A percentile compares a stretch with the other conserved stretches of the same genome.
phyloP scores from a whole-genome alignment of 2,329 filamentous ascomycete genomes.

The Pseudocercospora eumusae region DNA sequence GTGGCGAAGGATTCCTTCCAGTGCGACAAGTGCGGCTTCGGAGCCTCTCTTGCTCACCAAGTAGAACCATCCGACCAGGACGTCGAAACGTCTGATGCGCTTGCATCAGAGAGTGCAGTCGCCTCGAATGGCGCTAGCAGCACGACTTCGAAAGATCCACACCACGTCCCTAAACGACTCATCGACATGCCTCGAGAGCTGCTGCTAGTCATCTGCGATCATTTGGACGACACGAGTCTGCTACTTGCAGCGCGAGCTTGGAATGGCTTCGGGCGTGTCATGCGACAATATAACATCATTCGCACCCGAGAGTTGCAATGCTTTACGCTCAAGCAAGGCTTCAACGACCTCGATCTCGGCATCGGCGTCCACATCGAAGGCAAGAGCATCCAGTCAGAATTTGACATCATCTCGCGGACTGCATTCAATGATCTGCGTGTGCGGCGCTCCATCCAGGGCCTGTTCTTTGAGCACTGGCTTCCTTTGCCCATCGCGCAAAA shows the following conservation, averaged over 20 bases:
- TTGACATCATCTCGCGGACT: conserved; percentile 29
- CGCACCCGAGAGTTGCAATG: conserved; percentile 30
- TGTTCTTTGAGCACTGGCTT: conserved; percentile 27
- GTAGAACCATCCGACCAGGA: not conserved
- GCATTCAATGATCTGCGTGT: conserved; percentile 23
- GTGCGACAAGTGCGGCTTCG: conserved; percentile 22
- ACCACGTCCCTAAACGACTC: not conserved
- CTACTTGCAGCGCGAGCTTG: conserved; percentile 27
- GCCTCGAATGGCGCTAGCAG: not conserved
- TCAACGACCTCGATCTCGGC: conserved; percentile 25
- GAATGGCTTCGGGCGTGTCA: conserved; percentile 27
- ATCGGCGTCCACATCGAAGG: conserved; percentile 26
- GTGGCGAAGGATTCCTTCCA: conserved; percentile 7
- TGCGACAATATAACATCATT: conserved; percentile 27
- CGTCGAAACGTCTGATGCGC: not conserved
- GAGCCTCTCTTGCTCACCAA: not conserved
- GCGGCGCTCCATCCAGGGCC: conserved; percentile 27
- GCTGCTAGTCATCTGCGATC: conserved; percentile 24
- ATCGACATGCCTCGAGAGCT: conserved; percentile 26
- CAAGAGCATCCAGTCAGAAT: conserved; percentile 27
- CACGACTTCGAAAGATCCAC: not conserved
- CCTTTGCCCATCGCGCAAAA: conserved; percentile 28
- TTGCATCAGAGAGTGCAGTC: not conserved
- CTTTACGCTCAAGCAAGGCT: conserved; percentile 31
- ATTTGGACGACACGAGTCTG: conserved; percentile 27